phyloP scores from a whole-genome alignment of 2,329 filamentous ascomycete species.

The Ascochyta rabiei region DNA sequence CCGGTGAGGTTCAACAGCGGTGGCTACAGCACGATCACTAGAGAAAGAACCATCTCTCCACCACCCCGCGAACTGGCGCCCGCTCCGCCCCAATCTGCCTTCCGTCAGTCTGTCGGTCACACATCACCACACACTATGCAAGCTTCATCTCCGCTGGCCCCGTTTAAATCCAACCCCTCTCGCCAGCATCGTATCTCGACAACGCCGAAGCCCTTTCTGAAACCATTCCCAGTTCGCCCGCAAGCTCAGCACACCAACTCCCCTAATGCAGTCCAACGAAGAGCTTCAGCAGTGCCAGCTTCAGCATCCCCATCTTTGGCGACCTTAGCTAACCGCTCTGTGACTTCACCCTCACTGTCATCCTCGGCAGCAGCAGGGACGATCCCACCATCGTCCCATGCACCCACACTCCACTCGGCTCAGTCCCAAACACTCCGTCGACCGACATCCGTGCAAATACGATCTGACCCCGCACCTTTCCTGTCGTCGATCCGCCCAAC shows the following conservation, averaged over 20 bases:
- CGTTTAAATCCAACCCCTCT: conserved; percentile 16
- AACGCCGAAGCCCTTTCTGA: conserved; percentile 45
- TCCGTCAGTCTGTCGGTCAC: conserved; percentile 35
- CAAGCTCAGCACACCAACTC: conserved; percentile 38
- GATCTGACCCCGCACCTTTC: conserved; percentile 52
- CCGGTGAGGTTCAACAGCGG: conserved; percentile 32
- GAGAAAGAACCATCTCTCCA: conserved; percentile 36
- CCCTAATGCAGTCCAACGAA: conserved; percentile 35
- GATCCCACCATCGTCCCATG: conserved; percentile 17
- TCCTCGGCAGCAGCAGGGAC: conserved; percentile 20
- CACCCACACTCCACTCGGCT: conserved; percentile 17
- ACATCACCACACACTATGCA: conserved; percentile 12
- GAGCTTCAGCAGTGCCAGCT: conserved; percentile 34
- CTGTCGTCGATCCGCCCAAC: conserved; percentile 46
- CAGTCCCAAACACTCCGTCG: conserved; percentile 44
- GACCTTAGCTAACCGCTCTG: conserved; percentile 36
- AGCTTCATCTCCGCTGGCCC: conserved; percentile 10
- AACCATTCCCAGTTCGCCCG: conserved; percentile 44
- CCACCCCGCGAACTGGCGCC: conserved; percentile 38
- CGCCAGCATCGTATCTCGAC: conserved; percentile 37
- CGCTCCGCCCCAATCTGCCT: conserved; percentile 27
- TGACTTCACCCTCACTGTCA: conserved; percentile 35
- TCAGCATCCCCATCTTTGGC: conserved; percentile 33
- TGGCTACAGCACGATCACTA: conserved; percentile 34
- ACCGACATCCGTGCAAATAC: conserved; percentile 53